Evolutionary conservation across 805 yeast genomes (phyloP).

Genomic region (Kregervanrija delftensis): DNA sequence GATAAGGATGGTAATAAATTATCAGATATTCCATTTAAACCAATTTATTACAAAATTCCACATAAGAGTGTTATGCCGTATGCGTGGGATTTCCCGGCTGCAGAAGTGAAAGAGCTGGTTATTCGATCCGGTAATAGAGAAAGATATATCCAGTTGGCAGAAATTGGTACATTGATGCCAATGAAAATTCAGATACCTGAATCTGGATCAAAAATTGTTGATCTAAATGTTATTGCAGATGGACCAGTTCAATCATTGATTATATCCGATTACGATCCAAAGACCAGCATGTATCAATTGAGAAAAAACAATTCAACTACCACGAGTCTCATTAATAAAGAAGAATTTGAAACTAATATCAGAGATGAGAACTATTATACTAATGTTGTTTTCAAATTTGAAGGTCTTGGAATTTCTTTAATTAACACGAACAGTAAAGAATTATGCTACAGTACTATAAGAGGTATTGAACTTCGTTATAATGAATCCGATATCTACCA

Average conservation of each 20-base stretch:
- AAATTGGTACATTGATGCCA: slow-evolving; percentile 86
- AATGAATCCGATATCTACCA: slow-evolving; percentile 82
- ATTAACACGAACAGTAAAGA: slow-evolving; percentile 65
- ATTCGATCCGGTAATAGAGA: slow-evolving; percentile 67
- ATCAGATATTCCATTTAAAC: slow-evolving; percentile 56
- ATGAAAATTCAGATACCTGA: slow-evolving; percentile 44
- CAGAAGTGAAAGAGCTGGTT: slow-evolving; percentile 71
- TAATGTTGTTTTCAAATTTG: slow-evolving; percentile 55
- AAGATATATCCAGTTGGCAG: slow-evolving; percentile 78
- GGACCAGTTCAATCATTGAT: slow-evolving; percentile 90
- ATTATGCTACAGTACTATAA: slow-evolving; percentile 70
- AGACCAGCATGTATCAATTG: slow-evolving; percentile 66
- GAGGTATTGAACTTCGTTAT: slow-evolving; percentile 76
- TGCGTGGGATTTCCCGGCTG: slow-evolving; percentile 97
- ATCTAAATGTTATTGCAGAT: slow-evolving; percentile 89
- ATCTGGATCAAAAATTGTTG: slow-evolving; percentile 46
- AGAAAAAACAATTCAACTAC: slow-evolving; percentile 25
- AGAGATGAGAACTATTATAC: slow-evolving; percentile 47
- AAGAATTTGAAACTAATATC: slow-evolving; percentile 49
- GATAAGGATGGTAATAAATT: slow-evolving; percentile 59
- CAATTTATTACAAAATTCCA: slow-evolving; percentile 76
- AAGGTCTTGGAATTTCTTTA: slow-evolving; percentile 84
- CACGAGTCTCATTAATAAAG: slow-evolving; percentile 22
- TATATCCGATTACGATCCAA: slow-evolving; percentile 75
- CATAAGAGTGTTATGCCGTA: slow-evolving; percentile 94